phyloP scores from a whole-genome alignment of 495 filamentous ascomycete genomes.

The Xylaria venustula region DNA sequence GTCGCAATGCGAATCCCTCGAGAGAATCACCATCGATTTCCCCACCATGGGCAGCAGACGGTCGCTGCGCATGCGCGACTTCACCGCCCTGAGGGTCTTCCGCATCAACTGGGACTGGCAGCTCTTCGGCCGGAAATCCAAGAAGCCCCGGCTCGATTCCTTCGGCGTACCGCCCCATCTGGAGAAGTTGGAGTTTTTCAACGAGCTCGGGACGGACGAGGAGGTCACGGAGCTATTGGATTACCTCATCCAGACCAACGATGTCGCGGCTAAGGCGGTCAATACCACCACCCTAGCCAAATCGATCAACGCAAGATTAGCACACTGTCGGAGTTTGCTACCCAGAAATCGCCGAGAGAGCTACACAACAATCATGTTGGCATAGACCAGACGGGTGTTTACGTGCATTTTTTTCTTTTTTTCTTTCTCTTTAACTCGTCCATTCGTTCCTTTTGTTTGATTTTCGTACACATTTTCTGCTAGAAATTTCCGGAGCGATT shows the following conservation, averaged over 20 bases:
- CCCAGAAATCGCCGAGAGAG: slow-evolving; percentile 13
- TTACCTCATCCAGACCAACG: slow-evolving; percentile 26
- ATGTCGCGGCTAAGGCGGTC: slow-evolving; percentile 19
- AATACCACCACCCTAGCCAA: slow-evolving; percentile 4
- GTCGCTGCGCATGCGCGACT: slow-evolving; percentile 28
- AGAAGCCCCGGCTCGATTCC: slow-evolving; percentile 29
- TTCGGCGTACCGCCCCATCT: slow-evolving; percentile 31
- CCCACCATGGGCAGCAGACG: slow-evolving; percentile 22
- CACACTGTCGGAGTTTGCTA: slow-evolving; percentile 3
- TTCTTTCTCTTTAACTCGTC: background rate
- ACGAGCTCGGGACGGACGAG: slow-evolving; percentile 29
- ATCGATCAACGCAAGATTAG: slow-evolving; percentile 9
- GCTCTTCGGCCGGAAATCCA: slow-evolving; percentile 28
- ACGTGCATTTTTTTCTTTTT: background rate
- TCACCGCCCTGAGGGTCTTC: slow-evolving; percentile 20
- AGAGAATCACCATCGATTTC: slow-evolving; percentile 31
- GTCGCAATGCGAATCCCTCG: slow-evolving; percentile 27
- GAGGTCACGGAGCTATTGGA: slow-evolving; percentile 31
- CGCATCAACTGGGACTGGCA: slow-evolving; percentile 32
- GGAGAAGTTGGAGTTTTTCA: slow-evolving; percentile 28
- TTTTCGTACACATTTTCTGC: background rate
- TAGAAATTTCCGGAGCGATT: background rate
- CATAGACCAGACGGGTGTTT: background rate
- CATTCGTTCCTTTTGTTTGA: background rate
- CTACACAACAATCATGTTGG: slow-evolving; percentile 7